Evolutionary conservation across 192 early-diverging fungal genomes (phyloP).

Genomic region (Dissophora ornata): DNA sequence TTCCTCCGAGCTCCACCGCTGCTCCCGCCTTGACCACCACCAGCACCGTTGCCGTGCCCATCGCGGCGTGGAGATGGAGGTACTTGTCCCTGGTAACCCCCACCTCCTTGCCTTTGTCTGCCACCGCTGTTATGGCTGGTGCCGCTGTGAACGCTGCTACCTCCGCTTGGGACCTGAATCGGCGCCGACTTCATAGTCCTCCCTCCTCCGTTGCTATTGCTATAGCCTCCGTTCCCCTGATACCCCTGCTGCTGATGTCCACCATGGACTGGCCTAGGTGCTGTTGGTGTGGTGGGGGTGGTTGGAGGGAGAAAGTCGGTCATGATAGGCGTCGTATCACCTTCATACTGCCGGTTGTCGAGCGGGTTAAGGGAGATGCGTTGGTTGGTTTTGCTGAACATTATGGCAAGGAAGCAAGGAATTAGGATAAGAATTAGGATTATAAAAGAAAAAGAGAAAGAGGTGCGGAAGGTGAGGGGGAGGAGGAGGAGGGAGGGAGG

Average conservation of each 20-base stretch:
- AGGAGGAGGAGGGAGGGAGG: background rate
- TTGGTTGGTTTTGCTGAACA: conserved; percentile 41
- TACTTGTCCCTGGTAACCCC: background rate
- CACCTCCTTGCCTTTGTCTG: background rate
- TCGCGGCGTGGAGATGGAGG: background rate
- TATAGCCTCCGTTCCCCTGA: conserved; percentile 6
- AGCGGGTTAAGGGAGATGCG: conserved; percentile 46
- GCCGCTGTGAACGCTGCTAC: conserved; percentile 5
- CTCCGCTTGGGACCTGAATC: conserved; percentile 13
- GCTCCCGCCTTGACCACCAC: conserved; percentile 4
- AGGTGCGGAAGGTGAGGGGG: background rate
- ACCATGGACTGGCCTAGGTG: conserved; percentile 5
- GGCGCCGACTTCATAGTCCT: conserved; percentile 32
- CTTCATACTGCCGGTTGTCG: conserved; percentile 35
- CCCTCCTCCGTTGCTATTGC: conserved; percentile 1
- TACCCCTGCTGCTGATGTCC: conserved; percentile 11
- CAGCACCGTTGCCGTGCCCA: background rate
- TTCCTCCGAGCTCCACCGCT: conserved; percentile 30
- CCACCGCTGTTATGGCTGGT: background rate
- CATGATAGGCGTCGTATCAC: conserved; percentile 43
- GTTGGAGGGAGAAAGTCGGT: conserved; percentile 39
- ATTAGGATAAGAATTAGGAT: background rate
- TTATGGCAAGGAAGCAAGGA: background rate
- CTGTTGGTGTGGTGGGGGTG: conserved; percentile 41
- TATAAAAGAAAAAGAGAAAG: conserved; percentile 1